phyloP scores from a whole-genome alignment of 495 filamentous ascomycete species.

The Cercophora sp. region DNA sequence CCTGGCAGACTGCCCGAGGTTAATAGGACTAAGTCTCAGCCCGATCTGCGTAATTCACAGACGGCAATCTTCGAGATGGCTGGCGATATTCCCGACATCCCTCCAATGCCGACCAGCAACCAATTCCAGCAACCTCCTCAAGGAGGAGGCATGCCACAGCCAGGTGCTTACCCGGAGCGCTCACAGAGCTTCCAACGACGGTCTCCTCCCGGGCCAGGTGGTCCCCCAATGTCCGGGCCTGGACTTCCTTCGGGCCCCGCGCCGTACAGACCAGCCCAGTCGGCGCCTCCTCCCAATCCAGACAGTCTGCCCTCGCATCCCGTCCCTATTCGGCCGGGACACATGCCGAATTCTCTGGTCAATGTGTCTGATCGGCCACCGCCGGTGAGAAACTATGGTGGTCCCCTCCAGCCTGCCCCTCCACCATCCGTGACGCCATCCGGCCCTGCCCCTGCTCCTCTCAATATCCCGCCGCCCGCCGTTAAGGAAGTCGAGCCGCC shows the following conservation, averaged over 20 bases:
- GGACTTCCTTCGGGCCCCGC: conserved; percentile 31
- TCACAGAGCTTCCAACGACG: conserved; percentile 22
- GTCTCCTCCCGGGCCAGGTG: conserved; percentile 25
- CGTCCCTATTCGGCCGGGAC: conserved; percentile 72
- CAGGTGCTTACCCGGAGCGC: conserved; percentile 8
- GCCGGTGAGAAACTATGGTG: conserved; percentile 62
- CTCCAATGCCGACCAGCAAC: conserved; percentile 41
- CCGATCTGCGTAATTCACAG: conserved; percentile 60
- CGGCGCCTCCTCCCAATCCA: conserved; percentile 28
- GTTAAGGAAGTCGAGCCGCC: conserved; percentile 43
- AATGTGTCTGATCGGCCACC: conserved; percentile 55
- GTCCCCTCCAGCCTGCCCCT: neutral
- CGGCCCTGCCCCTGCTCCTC: conserved; percentile 6
- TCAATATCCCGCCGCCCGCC: conserved; percentile 8
- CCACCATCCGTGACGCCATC: neutral
- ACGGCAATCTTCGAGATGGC: conserved; percentile 68
- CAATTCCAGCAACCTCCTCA: conserved; percentile 31
- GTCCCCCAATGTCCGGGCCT: conserved; percentile 24
- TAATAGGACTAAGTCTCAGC: conserved; percentile 62
- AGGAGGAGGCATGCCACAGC: neutral
- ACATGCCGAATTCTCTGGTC: conserved; percentile 55
- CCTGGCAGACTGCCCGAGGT: conserved; percentile 41
- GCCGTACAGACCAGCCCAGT: conserved; percentile 26
- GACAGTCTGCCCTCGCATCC: conserved; percentile 77
- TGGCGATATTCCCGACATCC: conserved; percentile 57